These are phyloP conservation scores for Aspergillus sclerotiicarbonarius DNA, from an alignment of 495 filamentous ascomycete species.

Conservation along the genomic window DNA sequence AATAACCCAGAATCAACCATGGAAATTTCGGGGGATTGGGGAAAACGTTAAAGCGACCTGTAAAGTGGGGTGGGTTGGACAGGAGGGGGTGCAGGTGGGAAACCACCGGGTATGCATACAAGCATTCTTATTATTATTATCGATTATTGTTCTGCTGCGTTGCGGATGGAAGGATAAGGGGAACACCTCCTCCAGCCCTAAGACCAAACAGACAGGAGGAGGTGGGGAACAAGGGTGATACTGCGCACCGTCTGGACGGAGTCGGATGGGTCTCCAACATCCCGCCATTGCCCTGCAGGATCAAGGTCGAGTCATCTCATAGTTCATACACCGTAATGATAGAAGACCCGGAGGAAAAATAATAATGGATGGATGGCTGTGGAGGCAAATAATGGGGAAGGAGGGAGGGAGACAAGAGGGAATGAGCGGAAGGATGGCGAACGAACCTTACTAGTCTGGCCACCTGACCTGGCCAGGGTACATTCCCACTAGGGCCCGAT, in stretches of 20 bases:
- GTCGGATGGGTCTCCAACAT: too few species aligned
- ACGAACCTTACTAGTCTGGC: background rate
- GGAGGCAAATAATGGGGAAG: too few species aligned
- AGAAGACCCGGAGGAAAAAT: too few species aligned
- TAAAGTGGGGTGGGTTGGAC: background rate
- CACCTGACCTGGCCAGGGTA: conserved; percentile 4
- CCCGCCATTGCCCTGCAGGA: too few species aligned
- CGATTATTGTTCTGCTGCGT: background rate
- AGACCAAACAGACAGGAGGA: background rate
- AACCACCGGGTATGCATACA: background rate
- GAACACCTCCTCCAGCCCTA: background rate
- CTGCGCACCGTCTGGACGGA: too few species aligned
- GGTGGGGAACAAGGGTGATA: background rate
- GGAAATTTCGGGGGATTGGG: too few species aligned
- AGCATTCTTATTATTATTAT: background rate
- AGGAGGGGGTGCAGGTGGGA: background rate
- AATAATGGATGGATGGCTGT: too few species aligned
- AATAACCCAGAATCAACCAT: background rate
- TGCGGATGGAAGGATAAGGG: background rate
- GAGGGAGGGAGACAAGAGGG: conserved; percentile 7
- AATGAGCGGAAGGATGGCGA: background rate
- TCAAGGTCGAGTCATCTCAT: too few species aligned
- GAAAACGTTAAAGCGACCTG: background rate
- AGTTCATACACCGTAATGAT: too few species aligned
- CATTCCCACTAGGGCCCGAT: conserved; percentile 43